Evolutionary conservation across 352 stramenopile species (phyloP), one percentile per base, ranked within the genome.

Genomic region (Saprolegnia parasitica): DNA sequence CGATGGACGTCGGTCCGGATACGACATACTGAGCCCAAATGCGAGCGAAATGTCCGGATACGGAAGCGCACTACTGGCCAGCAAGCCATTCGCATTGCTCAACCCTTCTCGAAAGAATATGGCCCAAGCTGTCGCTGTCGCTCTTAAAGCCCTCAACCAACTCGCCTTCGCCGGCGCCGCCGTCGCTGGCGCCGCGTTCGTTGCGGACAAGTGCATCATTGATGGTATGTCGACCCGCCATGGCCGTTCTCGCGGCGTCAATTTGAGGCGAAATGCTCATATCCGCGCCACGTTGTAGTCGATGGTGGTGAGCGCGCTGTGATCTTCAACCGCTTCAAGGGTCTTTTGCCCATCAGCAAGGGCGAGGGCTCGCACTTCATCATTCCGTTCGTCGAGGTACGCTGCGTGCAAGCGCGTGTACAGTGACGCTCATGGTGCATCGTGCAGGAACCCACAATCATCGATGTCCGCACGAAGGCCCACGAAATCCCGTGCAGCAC

Each of bases 281-380:
- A 6, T 15, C 10, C 3, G 13, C 26, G 11, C 5, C 1, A 42
- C 16, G 50, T 45, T 35, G 46, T 57, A 97, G 98, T 99, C 35
- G 97, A 99, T 73, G 97, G 96, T 46, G 98, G 98, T 63, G 89
- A 99, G 82, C 90, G 96, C 40, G 98, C 96, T 47, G 97, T 99
- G 54, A 98, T 99, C 76, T 99, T 99, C 80, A 97, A 99, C 81
- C 92, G 95, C 78, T 93, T 99, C 71, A 87, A 97, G 58, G 98
- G 98, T 85, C 97, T 99, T 73, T 78, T 98, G 65, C 85, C 95
- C 63, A 89, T 98, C 77, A 94, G 96, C 29, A 83, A 97, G 32
- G 91, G 88, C 65, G 97, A 99, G 82, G 98, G 98, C 75, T 99
- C 97, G 70, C 96, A 99, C 84, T 99, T 99, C 77, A 96, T 99